Conservation (phyloP, 306 rosid species). For the Trifolium fragiferum region DNA sequence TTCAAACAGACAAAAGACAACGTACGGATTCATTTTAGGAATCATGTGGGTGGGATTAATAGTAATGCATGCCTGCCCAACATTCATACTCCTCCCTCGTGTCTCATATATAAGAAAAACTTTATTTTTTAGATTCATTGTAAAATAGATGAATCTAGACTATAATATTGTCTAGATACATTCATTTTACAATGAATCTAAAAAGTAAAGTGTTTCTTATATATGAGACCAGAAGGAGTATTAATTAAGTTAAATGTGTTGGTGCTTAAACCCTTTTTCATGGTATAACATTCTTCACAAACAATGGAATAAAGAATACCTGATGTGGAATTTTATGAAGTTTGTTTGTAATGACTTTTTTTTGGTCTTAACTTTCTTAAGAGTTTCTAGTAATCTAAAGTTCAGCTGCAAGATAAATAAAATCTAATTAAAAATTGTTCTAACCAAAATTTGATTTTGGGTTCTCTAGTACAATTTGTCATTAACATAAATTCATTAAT, state of each 20-base stretch:
- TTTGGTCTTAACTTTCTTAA: neutral
- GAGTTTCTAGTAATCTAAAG: no score
- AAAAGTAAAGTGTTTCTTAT: no score
- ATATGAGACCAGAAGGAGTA: no score
- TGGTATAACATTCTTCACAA: neutral
- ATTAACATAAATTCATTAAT: neutral
- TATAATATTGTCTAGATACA: no score
- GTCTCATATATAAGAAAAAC: no score
- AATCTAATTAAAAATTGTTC: neutral
- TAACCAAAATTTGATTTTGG: neutral
- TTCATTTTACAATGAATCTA: no score
- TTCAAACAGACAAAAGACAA: neutral
- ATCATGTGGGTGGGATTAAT: neutral
- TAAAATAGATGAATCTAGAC: no score
- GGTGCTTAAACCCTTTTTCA: neutral
- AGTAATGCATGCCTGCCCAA: neutral
- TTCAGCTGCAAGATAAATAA: no score
- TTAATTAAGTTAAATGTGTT: neutral
- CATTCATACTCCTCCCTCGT: no score
- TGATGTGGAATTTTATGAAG: neutral
- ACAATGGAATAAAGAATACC: neutral
- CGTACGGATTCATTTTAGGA: neutral
- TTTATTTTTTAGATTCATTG: no score
- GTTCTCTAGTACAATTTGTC: neutral
- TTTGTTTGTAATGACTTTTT: neutral